Evolutionary conservation across 1,139 yeast species (phyloP).

Genomic region (Suhomyces bokatorum): DNA sequence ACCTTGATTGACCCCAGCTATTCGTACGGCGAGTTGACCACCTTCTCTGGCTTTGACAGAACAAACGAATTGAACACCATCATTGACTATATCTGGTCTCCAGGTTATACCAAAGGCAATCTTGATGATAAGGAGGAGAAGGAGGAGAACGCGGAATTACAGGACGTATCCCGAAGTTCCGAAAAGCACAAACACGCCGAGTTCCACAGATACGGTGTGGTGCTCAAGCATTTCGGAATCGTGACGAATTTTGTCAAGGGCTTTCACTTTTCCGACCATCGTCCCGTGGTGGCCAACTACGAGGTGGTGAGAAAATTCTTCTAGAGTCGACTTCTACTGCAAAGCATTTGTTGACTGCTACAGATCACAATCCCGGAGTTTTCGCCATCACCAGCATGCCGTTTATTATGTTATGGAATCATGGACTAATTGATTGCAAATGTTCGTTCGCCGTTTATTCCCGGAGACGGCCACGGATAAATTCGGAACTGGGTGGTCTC

Average conservation of each 20-base stretch:
- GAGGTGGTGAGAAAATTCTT: conserved; percentile 13
- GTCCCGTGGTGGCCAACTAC: conserved; percentile 26
- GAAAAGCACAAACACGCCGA: background rate
- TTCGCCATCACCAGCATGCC: too few relatives aligned
- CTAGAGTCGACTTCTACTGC: too few relatives aligned
- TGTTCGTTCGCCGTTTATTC: too few relatives aligned
- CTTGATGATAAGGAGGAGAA: background rate
- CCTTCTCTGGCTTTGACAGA: conserved; percentile 23
- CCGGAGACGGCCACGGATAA: too few relatives aligned
- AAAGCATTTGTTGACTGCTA: too few relatives aligned
- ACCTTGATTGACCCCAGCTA: conserved; percentile 14
- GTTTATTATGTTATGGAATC: too few relatives aligned
- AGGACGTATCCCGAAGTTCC: background rate
- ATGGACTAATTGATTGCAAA: too few relatives aligned
- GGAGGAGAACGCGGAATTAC: background rate
- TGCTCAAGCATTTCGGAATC: conserved; percentile 20
- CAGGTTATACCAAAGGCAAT: conserved; percentile 11
- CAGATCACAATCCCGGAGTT: too few relatives aligned
- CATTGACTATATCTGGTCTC: conserved; percentile 28
- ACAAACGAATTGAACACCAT: conserved; percentile 18
- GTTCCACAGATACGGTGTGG: conserved; percentile 9
- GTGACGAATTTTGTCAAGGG: conserved; percentile 19
- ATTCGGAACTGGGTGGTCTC: too few relatives aligned
- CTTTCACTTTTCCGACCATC: conserved; percentile 25
- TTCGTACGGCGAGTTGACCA: conserved; percentile 20